phyloP scores from a whole-genome alignment of 805 yeast species.

The Sungouiella blattae region DNA sequence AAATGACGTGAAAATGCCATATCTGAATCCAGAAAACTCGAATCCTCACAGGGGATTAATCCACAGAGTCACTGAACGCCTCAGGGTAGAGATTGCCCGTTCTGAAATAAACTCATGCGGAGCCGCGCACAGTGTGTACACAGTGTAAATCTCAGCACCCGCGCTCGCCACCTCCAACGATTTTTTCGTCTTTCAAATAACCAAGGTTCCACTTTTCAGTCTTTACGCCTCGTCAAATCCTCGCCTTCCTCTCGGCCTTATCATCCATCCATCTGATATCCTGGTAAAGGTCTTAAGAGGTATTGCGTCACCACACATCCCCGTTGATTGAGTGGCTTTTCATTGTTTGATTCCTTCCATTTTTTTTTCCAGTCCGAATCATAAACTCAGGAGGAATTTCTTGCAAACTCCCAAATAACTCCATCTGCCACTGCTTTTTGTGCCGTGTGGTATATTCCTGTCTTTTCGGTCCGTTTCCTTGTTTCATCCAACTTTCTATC shows the following conservation, averaged over 20 bases:
- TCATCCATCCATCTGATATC: constrained; percentile 6
- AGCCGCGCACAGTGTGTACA: not conserved
- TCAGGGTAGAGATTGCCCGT: not conserved
- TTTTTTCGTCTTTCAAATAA: constrained; percentile 9
- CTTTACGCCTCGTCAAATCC: constrained; percentile 11
- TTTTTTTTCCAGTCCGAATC: constrained; percentile 3
- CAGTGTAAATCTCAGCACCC: constrained; percentile 12
- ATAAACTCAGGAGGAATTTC: too few species aligned
- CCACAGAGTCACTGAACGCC: too few species aligned
- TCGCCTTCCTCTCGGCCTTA: constrained; percentile 5
- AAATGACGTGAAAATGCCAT: too few species aligned
- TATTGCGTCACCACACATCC: constrained; percentile 7
- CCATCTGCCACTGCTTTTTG: too few species aligned
- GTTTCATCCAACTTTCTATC: too few species aligned
- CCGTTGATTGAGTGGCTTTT: not conserved
- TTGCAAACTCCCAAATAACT: too few species aligned
- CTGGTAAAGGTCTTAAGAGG: constrained; percentile 10
- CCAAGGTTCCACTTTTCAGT: constrained; percentile 5
- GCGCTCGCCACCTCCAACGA: constrained; percentile 19
- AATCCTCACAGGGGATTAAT: too few species aligned
- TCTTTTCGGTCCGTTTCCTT: too few species aligned
- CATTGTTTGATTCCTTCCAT: constrained; percentile 1
- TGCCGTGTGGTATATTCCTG: too few species aligned
- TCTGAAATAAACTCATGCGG: not conserved
- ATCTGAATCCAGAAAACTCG: too few species aligned